These are phyloP conservation scores for Salix arbutifolia DNA, from an alignment of 345 rosid species.

Conservation along the genomic window DNA sequence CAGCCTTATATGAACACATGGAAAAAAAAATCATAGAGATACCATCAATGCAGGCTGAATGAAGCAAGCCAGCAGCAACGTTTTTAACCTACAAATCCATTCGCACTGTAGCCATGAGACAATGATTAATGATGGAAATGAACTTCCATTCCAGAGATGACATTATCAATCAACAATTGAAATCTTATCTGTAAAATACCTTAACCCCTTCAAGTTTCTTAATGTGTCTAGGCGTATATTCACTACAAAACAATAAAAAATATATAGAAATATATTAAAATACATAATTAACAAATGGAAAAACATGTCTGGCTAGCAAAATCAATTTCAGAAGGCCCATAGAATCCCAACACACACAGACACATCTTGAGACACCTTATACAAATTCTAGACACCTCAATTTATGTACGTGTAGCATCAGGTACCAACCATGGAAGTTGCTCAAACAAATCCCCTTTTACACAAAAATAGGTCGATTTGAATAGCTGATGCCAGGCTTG, in stretches of 20 bases:
- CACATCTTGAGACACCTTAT: no score
- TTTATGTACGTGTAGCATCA: not conserved
- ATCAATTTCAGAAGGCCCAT: not conserved
- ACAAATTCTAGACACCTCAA: not conserved
- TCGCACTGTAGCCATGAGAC: conserved; percentile 18
- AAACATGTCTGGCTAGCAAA: not conserved
- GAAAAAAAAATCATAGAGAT: conserved; percentile 11
- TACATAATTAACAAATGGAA: conserved; percentile 10
- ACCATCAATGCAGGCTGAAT: conserved; percentile 88
- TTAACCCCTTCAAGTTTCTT: conserved; percentile 77
- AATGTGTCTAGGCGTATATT: conserved; percentile 87
- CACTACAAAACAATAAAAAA: conserved; percentile 47
- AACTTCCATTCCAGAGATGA: conserved; percentile 6
- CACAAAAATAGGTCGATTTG: not conserved
- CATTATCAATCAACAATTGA: conserved; percentile 10
- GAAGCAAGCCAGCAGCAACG: conserved; percentile 86
- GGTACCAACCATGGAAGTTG: not conserved
- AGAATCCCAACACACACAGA: not conserved
- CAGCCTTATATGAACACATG: not conserved
- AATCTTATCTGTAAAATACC: conserved; percentile 38
- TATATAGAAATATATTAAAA: conserved; percentile 9
- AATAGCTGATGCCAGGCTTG: no score
- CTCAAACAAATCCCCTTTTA: not conserved
- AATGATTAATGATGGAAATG: conserved; percentile 15
- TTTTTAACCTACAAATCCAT: conserved; percentile 49